These are phyloP conservation scores for Dothistroma pini DNA, from an alignment of 2,329 filamentous ascomycete species.

Conservation along the genomic window DNA sequence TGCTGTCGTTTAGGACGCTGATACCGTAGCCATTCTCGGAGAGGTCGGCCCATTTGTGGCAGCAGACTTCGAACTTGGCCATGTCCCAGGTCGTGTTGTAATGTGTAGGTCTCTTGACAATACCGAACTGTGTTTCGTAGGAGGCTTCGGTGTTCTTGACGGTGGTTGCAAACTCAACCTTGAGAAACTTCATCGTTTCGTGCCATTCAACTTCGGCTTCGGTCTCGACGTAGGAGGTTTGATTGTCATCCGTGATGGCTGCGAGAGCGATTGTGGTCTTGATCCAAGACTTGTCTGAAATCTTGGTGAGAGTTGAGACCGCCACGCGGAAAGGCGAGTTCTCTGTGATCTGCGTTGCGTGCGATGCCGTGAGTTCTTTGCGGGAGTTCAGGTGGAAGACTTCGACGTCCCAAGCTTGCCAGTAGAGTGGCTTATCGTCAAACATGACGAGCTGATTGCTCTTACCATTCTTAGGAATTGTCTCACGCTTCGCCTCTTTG, in stretches of 20 bases:
- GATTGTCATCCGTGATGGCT: conserved; percentile 58
- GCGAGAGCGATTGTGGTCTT: conserved; percentile 80
- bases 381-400: conserved; percentile 90
- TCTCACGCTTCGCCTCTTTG: conserved; percentile 65
- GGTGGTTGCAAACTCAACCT: conserved; percentile 96
- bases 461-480: conserved; percentile 68
- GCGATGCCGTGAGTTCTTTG: conserved; percentile 63
- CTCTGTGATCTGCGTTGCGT: conserved; percentile 68
- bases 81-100: conserved; percentile 99
- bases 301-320: conserved; percentile 77
- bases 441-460: conserved; percentile 92
- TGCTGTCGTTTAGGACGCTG: conserved; percentile 89
- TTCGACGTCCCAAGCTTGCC: conserved; percentile 98
- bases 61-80: conserved; percentile 97
- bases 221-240: conserved; percentile 70
- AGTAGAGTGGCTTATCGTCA: conserved; percentile 95
- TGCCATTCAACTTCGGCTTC: conserved; percentile 91
- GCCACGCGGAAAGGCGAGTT: conserved; percentile 71
- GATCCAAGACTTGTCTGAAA: conserved; percentile 81
- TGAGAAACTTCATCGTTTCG: conserved; percentile 96
- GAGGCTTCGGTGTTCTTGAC: conserved; percentile 86
- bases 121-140: conserved; percentile 92
- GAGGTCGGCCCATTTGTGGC: conserved; percentile 89
- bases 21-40: conserved; percentile 87
- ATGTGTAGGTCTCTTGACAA: conserved; percentile 85